Base-by-base conservation (phyloP, 2,329 filamentous ascomycete genomes). In the Penicillium sp. region DNA sequence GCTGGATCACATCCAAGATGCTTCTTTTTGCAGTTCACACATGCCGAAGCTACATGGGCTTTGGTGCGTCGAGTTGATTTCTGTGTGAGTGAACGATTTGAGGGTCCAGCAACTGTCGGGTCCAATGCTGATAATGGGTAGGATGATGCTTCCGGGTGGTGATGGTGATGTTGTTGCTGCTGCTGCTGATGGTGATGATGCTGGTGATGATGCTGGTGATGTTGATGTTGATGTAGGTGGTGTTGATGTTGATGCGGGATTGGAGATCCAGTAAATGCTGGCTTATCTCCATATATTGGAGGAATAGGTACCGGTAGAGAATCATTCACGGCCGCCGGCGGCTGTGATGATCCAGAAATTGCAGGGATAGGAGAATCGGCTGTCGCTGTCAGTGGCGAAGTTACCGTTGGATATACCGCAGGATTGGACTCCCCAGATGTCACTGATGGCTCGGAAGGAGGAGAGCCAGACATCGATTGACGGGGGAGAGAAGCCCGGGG, bases 21-120 rank as follows among this genome's bases (percentile, higher is more conserved):
- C 61, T 79, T 79, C 61, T 75, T 76, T 59, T 79, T 79, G 62
- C 77, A 79, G 56, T 79, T 79, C 13, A 79, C 74, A 61, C 77
- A 79, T 2, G 77, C 77, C 3, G 77, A 79, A 26, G 77, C 76
- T 24, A 79, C 77, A 65, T 79, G 77, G 6, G 77, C 74, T 55
- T 79, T 79, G 4, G 75, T 74, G 40, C 77, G 75, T 43, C 77
- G 66, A 0, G 76, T 76, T 14, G 75, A 68, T 42, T 75, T 73
- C 29, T 76, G 69, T 44, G 64, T 57, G 19, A 73, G 54, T 34
- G 67, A 47, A 43, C 73, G 65, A 44, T 59, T 55, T 23, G 60
- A 54, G 10, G 63, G 50, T 7, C 56, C 64, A 3, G 66, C 40
- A 2, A 67, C 58, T 1, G 63, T 54, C 3, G 60, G 29, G 36